Percentiles rank a stretch among this genome's conserved stretches.
Conservation (phyloP, 139 green algal species). For the Tetradesmus lagerheimii region DNA sequence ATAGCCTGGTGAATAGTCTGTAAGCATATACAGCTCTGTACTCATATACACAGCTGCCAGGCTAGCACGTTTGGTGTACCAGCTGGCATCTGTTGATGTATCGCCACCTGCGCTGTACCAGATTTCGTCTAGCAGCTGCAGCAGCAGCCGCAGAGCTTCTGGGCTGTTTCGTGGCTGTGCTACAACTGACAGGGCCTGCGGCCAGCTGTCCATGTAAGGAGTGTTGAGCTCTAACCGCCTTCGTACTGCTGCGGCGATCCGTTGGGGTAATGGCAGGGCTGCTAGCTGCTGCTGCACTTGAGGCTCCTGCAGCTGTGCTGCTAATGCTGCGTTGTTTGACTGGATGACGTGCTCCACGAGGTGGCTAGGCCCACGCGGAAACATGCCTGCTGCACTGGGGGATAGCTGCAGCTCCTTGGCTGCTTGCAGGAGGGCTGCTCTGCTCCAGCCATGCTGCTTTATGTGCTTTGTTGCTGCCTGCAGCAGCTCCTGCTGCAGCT, state of each 20-base stretch:
- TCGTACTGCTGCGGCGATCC: constrained; percentile 63
- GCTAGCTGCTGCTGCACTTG: constrained; percentile 47
- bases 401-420: constrained; percentile 72
- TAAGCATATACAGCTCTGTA: constrained; percentile 87
- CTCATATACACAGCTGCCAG: constrained; percentile 70
- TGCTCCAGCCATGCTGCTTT: constrained; percentile 62
- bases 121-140: constrained; percentile 66
- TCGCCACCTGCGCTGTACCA: constrained; percentile 74
- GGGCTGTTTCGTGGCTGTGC: constrained; percentile 59
- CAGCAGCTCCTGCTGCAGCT: constrained; percentile 42
- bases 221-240: constrained; percentile 67
- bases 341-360: constrained; percentile 73
- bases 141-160: constrained; percentile 57
- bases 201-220: constrained; percentile 64
- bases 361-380: constrained; percentile 55
- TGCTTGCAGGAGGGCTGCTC: constrained; percentile 53
- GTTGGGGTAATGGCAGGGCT: constrained; percentile 43
- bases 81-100: constrained; percentile 70
- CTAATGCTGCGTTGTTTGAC: constrained; percentile 62
- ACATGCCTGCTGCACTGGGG: constrained; percentile 59
- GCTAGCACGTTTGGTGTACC: constrained; percentile 79
- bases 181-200: constrained; percentile 71
- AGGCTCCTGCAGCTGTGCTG: constrained; percentile 30
- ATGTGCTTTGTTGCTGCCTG: constrained; percentile 53
- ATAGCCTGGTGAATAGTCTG: constrained; percentile 77